Conservation (phyloP, 331 rosid species). For the Saraca asoca region DNA sequence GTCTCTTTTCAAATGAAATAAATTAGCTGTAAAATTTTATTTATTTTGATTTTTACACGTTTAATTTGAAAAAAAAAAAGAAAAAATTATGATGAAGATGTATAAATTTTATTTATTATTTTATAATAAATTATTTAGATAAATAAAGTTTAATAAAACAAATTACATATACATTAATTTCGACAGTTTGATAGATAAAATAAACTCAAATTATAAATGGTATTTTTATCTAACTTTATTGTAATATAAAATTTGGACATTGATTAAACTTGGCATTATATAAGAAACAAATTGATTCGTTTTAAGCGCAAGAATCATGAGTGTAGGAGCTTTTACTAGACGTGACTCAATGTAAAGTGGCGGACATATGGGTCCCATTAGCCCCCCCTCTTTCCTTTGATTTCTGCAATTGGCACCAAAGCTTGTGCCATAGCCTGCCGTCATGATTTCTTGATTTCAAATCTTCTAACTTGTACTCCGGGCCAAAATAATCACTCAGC, state of each 20-base stretch:
- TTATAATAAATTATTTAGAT: no score
- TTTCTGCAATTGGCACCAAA: constrained; percentile 34
- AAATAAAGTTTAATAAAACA: no score
- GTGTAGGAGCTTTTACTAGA: constrained; percentile 16
- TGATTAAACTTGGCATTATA: constrained; percentile 25
- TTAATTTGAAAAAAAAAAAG: no score
- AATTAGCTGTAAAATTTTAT: no score
- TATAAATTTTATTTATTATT: no score
- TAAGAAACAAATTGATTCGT: constrained; percentile 32
- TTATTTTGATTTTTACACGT: no score
- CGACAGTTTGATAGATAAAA: no score
- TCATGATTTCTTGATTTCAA: constrained; percentile 21
- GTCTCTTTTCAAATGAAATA: no score
- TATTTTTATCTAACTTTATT: no score
- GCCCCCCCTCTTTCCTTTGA: constrained; percentile 9
- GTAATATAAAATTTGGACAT: neutral
- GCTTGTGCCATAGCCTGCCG: constrained; percentile 35
- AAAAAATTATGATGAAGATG: no score
- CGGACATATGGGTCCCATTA: constrained; percentile 66
- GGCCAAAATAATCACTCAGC: neutral
- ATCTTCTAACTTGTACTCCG: neutral
- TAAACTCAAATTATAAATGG: no score
- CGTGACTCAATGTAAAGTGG: constrained; percentile 53
- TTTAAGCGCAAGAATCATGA: constrained; percentile 39
- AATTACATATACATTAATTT: no score